phyloP scores from a whole-genome alignment of 768 basidiomycete species.

The Tulasnella calospora region DNA sequence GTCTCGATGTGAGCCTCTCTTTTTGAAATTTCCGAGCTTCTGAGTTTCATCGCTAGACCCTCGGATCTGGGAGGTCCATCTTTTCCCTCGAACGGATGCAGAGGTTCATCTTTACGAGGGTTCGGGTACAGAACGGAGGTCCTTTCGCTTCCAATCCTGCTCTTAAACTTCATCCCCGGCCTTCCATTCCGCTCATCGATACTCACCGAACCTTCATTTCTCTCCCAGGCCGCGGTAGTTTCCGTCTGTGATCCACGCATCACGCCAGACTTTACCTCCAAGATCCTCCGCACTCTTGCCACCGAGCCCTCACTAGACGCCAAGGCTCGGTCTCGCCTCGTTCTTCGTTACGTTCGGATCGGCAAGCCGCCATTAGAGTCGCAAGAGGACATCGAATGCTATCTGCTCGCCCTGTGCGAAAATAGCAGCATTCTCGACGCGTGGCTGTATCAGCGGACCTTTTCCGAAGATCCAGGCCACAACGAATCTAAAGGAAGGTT shows the following conservation, averaged over 20 bases:
- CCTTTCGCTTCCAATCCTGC: background rate
- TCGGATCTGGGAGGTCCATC: background rate
- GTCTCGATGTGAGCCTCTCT: constrained; percentile 50
- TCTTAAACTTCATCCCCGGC: background rate
- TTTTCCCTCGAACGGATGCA: background rate
- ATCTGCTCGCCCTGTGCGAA: constrained; percentile 61
- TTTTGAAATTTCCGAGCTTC: constrained; percentile 25
- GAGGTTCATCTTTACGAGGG: background rate
- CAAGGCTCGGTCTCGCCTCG: constrained; percentile 36
- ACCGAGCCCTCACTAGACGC: constrained; percentile 44
- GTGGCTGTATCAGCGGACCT: constrained; percentile 70
- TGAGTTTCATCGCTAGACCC: background rate
- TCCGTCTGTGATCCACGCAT: constrained; percentile 70
- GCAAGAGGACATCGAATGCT: constrained; percentile 66
- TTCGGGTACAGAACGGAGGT: background rate
- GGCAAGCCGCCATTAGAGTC: constrained; percentile 66
- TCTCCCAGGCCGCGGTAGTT: no score
- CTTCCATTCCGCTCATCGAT: background rate
- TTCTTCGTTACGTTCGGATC: no score
- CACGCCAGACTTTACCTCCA: constrained; percentile 70
- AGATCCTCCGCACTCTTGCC: constrained; percentile 65
- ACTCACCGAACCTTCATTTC: no score
- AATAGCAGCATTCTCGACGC: constrained; percentile 56
- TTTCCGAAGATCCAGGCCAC: constrained; percentile 50
- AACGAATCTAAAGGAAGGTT: no score